phyloP scores from a whole-genome alignment of 2,329 filamentous ascomycete genomes.

The Xylaria sp. region DNA sequence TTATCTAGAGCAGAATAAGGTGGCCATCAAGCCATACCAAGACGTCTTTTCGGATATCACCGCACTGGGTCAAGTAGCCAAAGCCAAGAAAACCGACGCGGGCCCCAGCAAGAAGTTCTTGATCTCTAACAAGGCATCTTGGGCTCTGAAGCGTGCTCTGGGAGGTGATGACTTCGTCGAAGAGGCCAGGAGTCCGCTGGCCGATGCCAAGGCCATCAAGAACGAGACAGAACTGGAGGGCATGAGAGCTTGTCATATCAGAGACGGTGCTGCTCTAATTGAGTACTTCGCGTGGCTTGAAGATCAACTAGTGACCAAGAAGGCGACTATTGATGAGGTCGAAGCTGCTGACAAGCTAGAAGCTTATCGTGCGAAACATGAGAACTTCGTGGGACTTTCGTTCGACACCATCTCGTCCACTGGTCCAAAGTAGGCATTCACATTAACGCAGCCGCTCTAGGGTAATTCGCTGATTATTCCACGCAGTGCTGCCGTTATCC shows the following conservation, averaged over 20 bases:
- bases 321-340: slow-evolving; percentile 83
- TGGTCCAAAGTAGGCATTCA: slow-evolving; percentile 71
- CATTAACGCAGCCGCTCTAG: not conserved
- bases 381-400: slow-evolving; percentile 87
- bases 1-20: slow-evolving; percentile 75
- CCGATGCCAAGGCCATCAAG: slow-evolving; percentile 93
- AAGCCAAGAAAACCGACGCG: slow-evolving; percentile 48
- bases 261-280: slow-evolving; percentile 89
- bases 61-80: slow-evolving; percentile 63
- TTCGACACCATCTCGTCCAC: slow-evolving; percentile 98
- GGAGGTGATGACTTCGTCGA: slow-evolving; percentile 89
- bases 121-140: slow-evolving; percentile 89
- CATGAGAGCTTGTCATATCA: slow-evolving; percentile 93
- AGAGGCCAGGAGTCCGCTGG: slow-evolving; percentile 86
- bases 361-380: slow-evolving; percentile 71
- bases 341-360: slow-evolving; percentile 92
- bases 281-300: slow-evolving; percentile 98
- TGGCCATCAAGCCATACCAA: slow-evolving; percentile 84
- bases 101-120: slow-evolving; percentile 73
- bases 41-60: slow-evolving; percentile 83
- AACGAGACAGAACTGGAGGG: slow-evolving; percentile 89
- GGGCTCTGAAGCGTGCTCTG: slow-evolving; percentile 87
- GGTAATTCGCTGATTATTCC: slow-evolving; percentile 3
- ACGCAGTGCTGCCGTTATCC: slow-evolving; percentile 88
- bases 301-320: slow-evolving; percentile 81